Base-by-base conservation (phyloP, 306 rosid species). In the Citrullus mucosospermus region DNA sequence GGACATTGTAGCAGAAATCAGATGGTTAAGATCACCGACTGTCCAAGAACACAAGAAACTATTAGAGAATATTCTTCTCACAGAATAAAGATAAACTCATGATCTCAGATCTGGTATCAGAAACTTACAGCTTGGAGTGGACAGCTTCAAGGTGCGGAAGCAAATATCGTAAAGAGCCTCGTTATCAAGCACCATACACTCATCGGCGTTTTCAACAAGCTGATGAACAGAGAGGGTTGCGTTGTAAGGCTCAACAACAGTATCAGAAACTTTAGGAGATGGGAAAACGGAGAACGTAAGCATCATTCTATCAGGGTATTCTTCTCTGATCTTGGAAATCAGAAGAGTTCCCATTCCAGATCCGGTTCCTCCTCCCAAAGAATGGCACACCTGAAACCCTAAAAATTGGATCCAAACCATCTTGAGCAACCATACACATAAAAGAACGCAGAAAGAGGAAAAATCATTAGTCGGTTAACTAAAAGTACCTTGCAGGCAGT, bases 261-360 rank as follows among this genome's bases (percentile, higher is more conserved):
- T 86, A 28, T 85, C 88, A 17, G 85, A 83, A 32, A 83, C 85
- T 63, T 83, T 83, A 0, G 79, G 84, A 39, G 77, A 85, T 3
- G 84, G 84, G 53, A 82, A 82, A 5, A 82, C 88, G 2, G 88
- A 85, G 79, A 85, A 85, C 9, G 88, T 85, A 13, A 85, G 88
- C 88, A 85, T 85, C 88, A 85, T 85, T 20, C 88, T 77, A 39
- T 82, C 88, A 8, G 88, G 88, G 79, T 82, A 85, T 79, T 85
- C 88, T 55, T 85, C 88, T 48, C 85, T 70, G 67, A 85, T 82
- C 80, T 85, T 86, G 81, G 89, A 75, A 82, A 87, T 86, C 84
- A 86, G 60, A 20, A 86, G 85, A 43, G 89, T 86, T 71, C 89
- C 89, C 89, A 86, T 86, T 44, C 89, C 89, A 43, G 89, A 86